Conservation (phyloP, 495 filamentous ascomycete species). For the Aspergillus coremiiformis region DNA sequence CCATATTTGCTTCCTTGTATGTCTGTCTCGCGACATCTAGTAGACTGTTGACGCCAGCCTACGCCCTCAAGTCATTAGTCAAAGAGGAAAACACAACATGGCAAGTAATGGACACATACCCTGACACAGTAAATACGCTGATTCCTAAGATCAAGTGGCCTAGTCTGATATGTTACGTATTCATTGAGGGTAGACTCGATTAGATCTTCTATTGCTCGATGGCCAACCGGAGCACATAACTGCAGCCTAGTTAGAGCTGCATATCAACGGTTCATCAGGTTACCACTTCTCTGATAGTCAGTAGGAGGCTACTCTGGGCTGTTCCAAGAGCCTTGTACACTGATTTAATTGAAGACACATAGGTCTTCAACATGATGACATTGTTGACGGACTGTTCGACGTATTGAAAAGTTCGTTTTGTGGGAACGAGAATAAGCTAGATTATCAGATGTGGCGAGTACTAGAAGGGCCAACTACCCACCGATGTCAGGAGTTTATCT, state of each 20-base stretch:
- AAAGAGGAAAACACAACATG: background rate
- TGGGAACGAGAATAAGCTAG: slow-evolving; percentile 61
- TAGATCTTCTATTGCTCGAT: slow-evolving; percentile 50
- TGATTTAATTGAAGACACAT: slow-evolving; percentile 57
- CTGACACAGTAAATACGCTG: slow-evolving; percentile 91
- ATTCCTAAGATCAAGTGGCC: slow-evolving; percentile 80
- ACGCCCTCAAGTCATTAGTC: slow-evolving; percentile 8
- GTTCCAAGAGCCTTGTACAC: slow-evolving; percentile 61
- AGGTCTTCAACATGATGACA: slow-evolving; percentile 80
- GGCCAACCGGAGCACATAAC: slow-evolving; percentile 57
- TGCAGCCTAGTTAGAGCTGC: slow-evolving; percentile 19
- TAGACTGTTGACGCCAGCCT: slow-evolving; percentile 79
- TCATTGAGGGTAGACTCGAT: slow-evolving; percentile 73
- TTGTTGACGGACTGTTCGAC: slow-evolving; percentile 78
- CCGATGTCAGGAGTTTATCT: slow-evolving; percentile 33
- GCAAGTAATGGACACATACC: slow-evolving; percentile 33
- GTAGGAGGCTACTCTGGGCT: slow-evolving; percentile 57
- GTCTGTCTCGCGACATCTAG: slow-evolving; percentile 81
- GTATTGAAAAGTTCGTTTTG: slow-evolving; percentile 55
- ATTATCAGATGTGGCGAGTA: slow-evolving; percentile 16
- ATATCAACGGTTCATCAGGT: too few relatives aligned
- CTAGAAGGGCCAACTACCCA: slow-evolving; percentile 8
- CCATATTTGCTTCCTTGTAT: slow-evolving; percentile 76
- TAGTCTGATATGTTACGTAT: slow-evolving; percentile 68
- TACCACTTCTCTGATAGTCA: slow-evolving; percentile 54